These are phyloP conservation scores for Begonia peltatifolia DNA, from an alignment of 306 rosid species.

Conservation along the genomic window DNA sequence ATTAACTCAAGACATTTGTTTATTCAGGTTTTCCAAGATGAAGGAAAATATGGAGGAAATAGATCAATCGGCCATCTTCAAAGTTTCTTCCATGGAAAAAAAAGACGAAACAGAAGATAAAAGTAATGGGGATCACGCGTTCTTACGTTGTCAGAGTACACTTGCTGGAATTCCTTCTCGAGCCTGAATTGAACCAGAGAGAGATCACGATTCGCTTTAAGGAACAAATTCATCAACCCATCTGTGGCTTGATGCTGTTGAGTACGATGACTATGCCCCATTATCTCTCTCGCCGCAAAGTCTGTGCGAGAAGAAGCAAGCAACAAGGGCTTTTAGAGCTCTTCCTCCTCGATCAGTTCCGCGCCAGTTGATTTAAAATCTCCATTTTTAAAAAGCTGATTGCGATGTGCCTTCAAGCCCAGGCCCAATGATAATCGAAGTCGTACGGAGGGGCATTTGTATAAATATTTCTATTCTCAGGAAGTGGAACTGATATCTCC, in stretches of 20 bases:
- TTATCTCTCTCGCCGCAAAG: conserved; percentile 8
- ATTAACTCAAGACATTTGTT: too few species aligned
- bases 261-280: conserved; percentile 23
- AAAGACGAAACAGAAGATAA: background rate
- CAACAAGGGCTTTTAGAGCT: background rate
- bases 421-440: too few species aligned
- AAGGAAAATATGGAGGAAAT: background rate
- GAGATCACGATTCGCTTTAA: conserved; percentile 74
- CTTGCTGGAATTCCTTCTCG: conserved; percentile 64
- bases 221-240: conserved; percentile 49
- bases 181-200: conserved; percentile 39
- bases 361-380: background rate
- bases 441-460: too few species aligned
- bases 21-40: too few species aligned
- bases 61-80: too few species aligned
- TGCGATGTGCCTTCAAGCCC: too few species aligned
- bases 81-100: background rate
- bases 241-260: conserved; percentile 61
- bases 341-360: background rate
- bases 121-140: background rate
- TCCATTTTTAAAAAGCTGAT: too few species aligned
- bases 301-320: background rate
- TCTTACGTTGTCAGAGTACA: conserved; percentile 62
- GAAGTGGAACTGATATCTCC: too few species aligned
- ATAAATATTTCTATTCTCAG: too few species aligned